These are phyloP conservation scores for Chaetoscypha palmicola DNA, from an alignment of 2,329 filamentous ascomycete genomes.

Conservation along the genomic window DNA sequence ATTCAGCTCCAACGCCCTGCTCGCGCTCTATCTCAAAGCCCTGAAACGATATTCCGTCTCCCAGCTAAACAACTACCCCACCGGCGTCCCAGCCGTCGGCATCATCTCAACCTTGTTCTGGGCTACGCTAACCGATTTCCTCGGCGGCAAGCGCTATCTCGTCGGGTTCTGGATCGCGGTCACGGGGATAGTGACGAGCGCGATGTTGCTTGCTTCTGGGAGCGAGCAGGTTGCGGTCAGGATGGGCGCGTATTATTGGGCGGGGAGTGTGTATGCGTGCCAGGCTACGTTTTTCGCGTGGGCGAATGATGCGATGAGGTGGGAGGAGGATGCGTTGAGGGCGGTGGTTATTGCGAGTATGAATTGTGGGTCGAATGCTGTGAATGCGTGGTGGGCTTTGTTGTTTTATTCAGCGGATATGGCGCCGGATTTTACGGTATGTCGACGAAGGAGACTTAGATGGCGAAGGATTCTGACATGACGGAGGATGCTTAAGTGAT, in stretches of 20 bases:
- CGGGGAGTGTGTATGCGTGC: slow-evolving; percentile 63
- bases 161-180: slow-evolving; percentile 60
- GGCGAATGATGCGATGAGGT: slow-evolving; percentile 61
- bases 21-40: slow-evolving; percentile 43
- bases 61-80: slow-evolving; percentile 47
- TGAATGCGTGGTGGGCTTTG: slow-evolving; percentile 69
- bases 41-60: slow-evolving; percentile 39
- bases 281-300: slow-evolving; percentile 71
- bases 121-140: slow-evolving; percentile 60
- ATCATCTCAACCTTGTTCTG: slow-evolving; percentile 55
- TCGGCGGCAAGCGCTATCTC: slow-evolving; percentile 56
- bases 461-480: no score
- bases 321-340: slow-evolving; percentile 54
- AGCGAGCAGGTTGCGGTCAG: slow-evolving; percentile 40
- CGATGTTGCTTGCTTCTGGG: slow-evolving; percentile 46
- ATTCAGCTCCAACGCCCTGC: slow-evolving; percentile 57
- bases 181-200: slow-evolving; percentile 55
- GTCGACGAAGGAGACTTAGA: no score
- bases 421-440: slow-evolving; percentile 44
- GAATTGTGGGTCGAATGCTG: slow-evolving; percentile 61
- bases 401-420: slow-evolving; percentile 61
- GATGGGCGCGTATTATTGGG: slow-evolving; percentile 65
- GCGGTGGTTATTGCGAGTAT: slow-evolving; percentile 64
- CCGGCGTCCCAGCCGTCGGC: slow-evolving; percentile 45
- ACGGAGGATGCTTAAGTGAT: slow-evolving; percentile 26